phyloP scores from a whole-genome alignment of 2,329 filamentous ascomycete species.

The Madurella fahalii region DNA sequence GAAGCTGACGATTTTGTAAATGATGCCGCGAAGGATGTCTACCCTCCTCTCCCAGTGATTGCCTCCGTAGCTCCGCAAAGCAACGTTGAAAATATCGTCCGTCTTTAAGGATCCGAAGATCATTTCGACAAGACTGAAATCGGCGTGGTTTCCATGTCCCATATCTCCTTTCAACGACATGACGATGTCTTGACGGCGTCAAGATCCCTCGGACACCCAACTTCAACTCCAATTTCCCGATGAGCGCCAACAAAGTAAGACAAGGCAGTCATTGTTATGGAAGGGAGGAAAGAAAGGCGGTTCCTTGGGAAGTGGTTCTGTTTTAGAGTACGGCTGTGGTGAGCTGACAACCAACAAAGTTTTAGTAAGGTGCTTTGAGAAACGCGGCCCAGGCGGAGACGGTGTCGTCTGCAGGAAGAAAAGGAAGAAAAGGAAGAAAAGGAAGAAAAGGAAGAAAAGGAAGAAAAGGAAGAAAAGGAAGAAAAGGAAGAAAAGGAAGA shows the following conservation, averaged over 20 bases:
- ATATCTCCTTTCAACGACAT: constrained; percentile 56
- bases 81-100: constrained; percentile 35
- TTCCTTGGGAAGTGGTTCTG: too few relatives aligned
- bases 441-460: background rate
- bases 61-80: constrained; percentile 58
- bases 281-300: too few relatives aligned
- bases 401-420: too few relatives aligned
- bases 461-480: background rate
- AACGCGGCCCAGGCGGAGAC: too few relatives aligned
- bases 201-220: constrained; percentile 59
- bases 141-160: constrained; percentile 36
- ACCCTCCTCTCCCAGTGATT: constrained; percentile 57
- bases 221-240: constrained; percentile 58
- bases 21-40: constrained; percentile 14
- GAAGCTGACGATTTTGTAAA: constrained; percentile 41
- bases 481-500: background rate
- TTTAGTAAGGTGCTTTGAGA: too few relatives aligned
- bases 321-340: too few relatives aligned
- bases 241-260: constrained; percentile 44
- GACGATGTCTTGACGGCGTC: constrained; percentile 51
- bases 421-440: background rate
- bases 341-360: too few relatives aligned
- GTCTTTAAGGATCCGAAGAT: constrained; percentile 12
- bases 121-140: constrained; percentile 13
- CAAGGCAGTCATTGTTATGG: constrained; percentile 25